phyloP scores from a whole-genome alignment of 2,329 filamentous ascomycete genomes.

The Zymoseptoria crescenta region DNA sequence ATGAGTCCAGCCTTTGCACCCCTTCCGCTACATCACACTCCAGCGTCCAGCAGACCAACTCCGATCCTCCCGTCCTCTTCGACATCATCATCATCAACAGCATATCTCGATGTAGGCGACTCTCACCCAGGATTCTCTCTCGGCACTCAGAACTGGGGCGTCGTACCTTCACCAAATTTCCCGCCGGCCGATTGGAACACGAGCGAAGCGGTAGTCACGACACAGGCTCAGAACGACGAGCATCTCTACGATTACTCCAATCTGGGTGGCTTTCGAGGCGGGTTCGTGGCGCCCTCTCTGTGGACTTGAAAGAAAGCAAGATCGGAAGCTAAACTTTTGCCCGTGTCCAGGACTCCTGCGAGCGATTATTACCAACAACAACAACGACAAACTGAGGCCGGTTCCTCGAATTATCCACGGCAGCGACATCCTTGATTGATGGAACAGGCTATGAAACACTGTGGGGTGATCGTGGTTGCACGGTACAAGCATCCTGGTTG shows the following conservation, averaged over 20 bases:
- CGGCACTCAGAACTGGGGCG: constrained; percentile 27
- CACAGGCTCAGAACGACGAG: constrained; percentile 31
- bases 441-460: background rate
- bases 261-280: constrained; percentile 23
- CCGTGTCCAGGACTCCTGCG: constrained; percentile 21
- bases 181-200: constrained; percentile 11
- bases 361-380: constrained; percentile 4
- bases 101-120: constrained; percentile 39
- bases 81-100: constrained; percentile 23
- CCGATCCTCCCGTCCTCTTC: constrained; percentile 15
- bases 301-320: constrained; percentile 24
- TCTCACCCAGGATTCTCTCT: constrained; percentile 23
- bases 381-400: constrained; percentile 8
- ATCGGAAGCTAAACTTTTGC: constrained; percentile 17
- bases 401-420: constrained; percentile 13
- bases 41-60: constrained; percentile 18
- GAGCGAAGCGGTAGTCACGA: background rate
- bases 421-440: background rate
- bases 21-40: constrained; percentile 36
- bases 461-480: background rate
- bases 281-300: constrained; percentile 30
- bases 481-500: background rate
- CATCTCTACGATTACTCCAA: constrained; percentile 28
- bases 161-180: constrained; percentile 28
- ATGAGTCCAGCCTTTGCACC: constrained; percentile 45